Evolutionary conservation across 352 stramenopile genomes (phyloP).

Genomic region (Phytophthora podocarpi): DNA sequence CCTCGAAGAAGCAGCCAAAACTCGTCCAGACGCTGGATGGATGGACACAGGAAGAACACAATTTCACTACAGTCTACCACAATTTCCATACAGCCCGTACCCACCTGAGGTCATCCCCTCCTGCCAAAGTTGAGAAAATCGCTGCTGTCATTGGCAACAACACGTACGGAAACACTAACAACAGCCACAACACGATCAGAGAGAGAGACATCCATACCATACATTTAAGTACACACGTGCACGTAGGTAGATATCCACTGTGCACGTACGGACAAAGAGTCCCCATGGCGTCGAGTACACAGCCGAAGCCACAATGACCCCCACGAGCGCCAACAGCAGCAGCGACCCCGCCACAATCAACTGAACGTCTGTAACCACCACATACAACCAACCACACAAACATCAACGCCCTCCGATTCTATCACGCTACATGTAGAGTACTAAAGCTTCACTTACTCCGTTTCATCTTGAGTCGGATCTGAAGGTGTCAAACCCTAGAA

Average conservation of each 20-base stretch:
- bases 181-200: not conserved
- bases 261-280: conserved; percentile 61
- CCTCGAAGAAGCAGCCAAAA: conserved; percentile 79
- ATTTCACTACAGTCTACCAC: no score
- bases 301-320: conserved; percentile 62
- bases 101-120: conserved; percentile 59
- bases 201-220: not conserved
- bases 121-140: conserved; percentile 53
- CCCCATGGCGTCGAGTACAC: conserved; percentile 69
- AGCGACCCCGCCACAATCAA: conserved; percentile 49
- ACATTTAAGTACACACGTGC: not conserved
- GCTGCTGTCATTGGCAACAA: conserved; percentile 65
- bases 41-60: not conserved
- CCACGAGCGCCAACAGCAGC: conserved; percentile 59
- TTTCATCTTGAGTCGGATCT: conserved; percentile 22
- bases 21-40: conserved; percentile 47
- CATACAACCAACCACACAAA: conserved; percentile 7
- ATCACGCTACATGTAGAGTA: no score
- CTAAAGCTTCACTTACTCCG: no score
- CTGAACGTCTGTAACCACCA: conserved; percentile 34
- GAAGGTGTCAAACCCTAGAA: conserved; percentile 15
- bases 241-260: not conserved
- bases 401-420: not conserved
- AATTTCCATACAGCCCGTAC: no score
- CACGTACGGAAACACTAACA: conserved; percentile 66